Conservation (phyloP, 2,329 filamentous ascomycete species). For the Ascochyta fabae region DNA sequence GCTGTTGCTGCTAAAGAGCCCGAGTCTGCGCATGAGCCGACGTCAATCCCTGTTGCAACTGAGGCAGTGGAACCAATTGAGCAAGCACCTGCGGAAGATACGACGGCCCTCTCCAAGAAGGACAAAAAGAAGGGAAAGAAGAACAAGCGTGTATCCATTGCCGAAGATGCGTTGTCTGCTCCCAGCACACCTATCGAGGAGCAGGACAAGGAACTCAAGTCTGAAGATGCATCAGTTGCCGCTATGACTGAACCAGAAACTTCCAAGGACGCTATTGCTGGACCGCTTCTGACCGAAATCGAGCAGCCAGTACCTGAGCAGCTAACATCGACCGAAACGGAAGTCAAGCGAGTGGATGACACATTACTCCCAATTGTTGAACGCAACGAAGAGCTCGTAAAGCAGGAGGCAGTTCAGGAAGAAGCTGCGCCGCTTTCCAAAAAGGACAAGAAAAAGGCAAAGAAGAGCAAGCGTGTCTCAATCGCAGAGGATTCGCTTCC, state of each 20-base stretch:
- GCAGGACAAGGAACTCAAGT: background rate
- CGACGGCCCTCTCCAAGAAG: conserved; percentile 2
- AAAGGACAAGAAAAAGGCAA: conserved; percentile 12
- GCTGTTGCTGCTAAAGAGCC: background rate
- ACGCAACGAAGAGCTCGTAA: too few species aligned
- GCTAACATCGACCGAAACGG: too few species aligned
- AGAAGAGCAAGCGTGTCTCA: conserved; percentile 9
- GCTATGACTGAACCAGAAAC: too few species aligned
- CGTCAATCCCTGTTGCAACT: background rate
- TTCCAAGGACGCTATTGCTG: too few species aligned
- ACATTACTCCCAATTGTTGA: too few species aligned
- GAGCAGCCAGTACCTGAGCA: too few species aligned
- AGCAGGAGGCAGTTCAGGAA: too few species aligned
- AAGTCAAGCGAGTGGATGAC: too few species aligned
- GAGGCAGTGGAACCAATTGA: background rate
- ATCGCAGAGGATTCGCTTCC: conserved; percentile 6
- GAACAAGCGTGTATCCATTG: conserved; percentile 5
- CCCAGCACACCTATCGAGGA: conserved; percentile 1
- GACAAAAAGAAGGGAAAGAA: conserved; percentile 14
- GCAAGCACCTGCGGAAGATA: conserved; percentile 1
- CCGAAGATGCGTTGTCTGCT: background rate
- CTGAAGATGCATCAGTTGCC: too few species aligned
- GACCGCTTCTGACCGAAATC: too few species aligned
- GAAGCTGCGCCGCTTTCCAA: background rate
- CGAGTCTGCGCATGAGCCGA: background rate